These are phyloP conservation scores for Crithidia thermophila DNA, from an alignment of 208 protist species.

Conservation along the genomic window DNA sequence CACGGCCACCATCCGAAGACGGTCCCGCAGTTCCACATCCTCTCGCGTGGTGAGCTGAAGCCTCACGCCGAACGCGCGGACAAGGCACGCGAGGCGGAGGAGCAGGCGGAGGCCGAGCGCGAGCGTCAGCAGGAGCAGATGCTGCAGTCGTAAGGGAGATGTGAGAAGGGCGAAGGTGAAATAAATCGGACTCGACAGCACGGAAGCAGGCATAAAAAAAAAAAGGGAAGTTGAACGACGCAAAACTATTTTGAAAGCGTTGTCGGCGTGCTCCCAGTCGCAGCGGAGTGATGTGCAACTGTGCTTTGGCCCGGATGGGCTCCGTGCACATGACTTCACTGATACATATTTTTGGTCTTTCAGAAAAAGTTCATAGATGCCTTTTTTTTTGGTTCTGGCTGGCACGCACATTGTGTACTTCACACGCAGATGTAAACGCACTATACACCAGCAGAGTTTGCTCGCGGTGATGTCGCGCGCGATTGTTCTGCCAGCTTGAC, in stretches of 20 bases:
- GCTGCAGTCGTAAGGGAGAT: constrained; percentile 33
- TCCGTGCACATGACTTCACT: too few relatives aligned
- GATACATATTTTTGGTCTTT: too few relatives aligned
- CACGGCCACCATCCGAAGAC: constrained; percentile 46
- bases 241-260: constrained; percentile 8
- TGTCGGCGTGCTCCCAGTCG: too few relatives aligned
- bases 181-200: neutral
- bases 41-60: constrained; percentile 57
- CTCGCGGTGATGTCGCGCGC: too few relatives aligned
- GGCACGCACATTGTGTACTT: too few relatives aligned
- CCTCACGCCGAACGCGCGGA: constrained; percentile 75
- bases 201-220: constrained; percentile 12
- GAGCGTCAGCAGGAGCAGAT: constrained; percentile 76
- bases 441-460: too few relatives aligned
- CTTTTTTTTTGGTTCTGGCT: too few relatives aligned
- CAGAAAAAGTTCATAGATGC: too few relatives aligned
- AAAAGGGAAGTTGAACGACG: constrained; percentile 1
- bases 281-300: constrained; percentile 3
- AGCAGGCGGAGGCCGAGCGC: constrained; percentile 77
- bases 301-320: too few relatives aligned
- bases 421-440: too few relatives aligned
- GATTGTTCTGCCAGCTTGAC: too few relatives aligned
- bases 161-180: too few relatives aligned
- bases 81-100: constrained; percentile 70
- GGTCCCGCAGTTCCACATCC: constrained; percentile 73